Evolutionary conservation across 1,284 basidiomycete species (phyloP), one percentile per base, ranked within the genome.

Genomic region (Pseudozyma sp.): DNA sequence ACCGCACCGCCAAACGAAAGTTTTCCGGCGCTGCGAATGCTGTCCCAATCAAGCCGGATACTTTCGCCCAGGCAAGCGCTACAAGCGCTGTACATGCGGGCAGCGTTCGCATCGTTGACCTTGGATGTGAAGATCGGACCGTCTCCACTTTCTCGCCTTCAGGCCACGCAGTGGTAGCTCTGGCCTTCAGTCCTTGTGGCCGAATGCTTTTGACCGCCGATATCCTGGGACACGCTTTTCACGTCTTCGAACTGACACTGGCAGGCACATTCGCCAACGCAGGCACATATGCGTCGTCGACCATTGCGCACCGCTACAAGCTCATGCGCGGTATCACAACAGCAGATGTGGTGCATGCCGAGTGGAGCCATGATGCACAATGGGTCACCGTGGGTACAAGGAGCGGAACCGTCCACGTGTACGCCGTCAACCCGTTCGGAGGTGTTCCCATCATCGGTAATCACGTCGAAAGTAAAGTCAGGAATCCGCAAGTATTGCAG

Each of bases 291-390:
- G 44, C 57, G 4, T 12, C 49, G 9, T 42, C 68, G 7, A 19
- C 53, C 2, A 53, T 70, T 4, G 51, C 58, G 4, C 72, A 75
- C 54, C 59, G 72, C 36, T 75, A 75, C 54, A 70, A 72, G 59
- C 61, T 76, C 7, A 52, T 69, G 44, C 74, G 74, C 10, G 74
- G 74, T 50, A 61, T 72, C 45, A 76, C 74, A 14, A 59, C 63
- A 2, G 74, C 74, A 49, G 69, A 72, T 18, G 74, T 60, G 1
- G 60, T 76, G 16, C 49, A 56, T 1, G 69, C 74, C 10, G 44
- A 65, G 40, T 76, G 74, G 74, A 57, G 56, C 19, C 40, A 42
- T 12, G 69, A 76, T 42, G 62, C 69, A 1, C 74, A 72, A 49
- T 76, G 69, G 64, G 21, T 76, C 36, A 62, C 62, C 11, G 69